Conservation (phyloP, 2,329 filamentous ascomycete species). For the Cadophora sp. region DNA sequence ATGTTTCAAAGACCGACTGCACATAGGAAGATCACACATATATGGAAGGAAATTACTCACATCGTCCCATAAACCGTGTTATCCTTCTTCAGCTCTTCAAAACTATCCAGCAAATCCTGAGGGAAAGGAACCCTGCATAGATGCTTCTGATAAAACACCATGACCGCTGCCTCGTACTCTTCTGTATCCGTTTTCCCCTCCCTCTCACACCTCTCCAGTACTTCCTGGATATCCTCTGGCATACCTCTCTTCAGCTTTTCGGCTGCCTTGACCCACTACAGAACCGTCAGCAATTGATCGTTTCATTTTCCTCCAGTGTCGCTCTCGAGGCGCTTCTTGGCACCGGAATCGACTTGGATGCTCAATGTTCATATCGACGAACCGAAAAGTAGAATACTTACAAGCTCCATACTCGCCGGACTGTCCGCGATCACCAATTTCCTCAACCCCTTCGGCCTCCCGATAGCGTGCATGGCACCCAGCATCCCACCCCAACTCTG, state of each 20-base stretch:
- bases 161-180: conserved; percentile 32
- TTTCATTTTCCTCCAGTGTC: not conserved
- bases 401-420: conserved; percentile 36
- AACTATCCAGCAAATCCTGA: conserved; percentile 30
- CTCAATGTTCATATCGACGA: too few species aligned
- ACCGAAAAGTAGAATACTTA: not conserved
- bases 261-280: conserved; percentile 14
- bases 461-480: conserved; percentile 50
- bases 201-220: conserved; percentile 33
- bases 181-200: conserved; percentile 28
- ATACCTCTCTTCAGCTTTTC: conserved; percentile 30
- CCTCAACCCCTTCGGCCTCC: conserved; percentile 46
- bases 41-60: conserved; percentile 12
- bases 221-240: conserved; percentile 24
- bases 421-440: conserved; percentile 47
- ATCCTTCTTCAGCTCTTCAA: conserved; percentile 35
- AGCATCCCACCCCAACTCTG: conserved; percentile 63
- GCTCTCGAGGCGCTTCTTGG: not conserved
- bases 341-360: too few species aligned
- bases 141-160: conserved; percentile 32
- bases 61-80: conserved; percentile 25
- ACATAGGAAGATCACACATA: not conserved
- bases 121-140: conserved; percentile 33
- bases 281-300: not conserved
- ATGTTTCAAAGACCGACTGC: not conserved